Percentiles rank a stretch among this genome's conserved stretches.
These are phyloP conservation scores for Peronospora farinosa DNA, from an alignment of 352 stramenopile genomes.

Conservation along the genomic window DNA sequence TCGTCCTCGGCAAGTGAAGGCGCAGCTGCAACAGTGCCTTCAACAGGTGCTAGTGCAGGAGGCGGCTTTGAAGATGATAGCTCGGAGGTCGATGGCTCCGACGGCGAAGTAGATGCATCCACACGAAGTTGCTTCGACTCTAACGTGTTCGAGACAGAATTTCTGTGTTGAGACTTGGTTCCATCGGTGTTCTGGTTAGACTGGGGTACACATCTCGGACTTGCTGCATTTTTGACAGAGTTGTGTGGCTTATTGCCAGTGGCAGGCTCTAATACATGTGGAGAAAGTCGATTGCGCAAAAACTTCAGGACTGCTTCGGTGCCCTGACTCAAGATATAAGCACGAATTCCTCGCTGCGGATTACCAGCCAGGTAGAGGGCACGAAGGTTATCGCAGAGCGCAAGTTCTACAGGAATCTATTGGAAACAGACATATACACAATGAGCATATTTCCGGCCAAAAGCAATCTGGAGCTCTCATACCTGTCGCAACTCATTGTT, in stretches of 20 bases:
- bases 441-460: not conserved
- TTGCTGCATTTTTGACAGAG: slow-evolving; percentile 11
- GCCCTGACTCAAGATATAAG: slow-evolving; percentile 58
- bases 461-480: slow-evolving; percentile 3
- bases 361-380: slow-evolving; percentile 64
- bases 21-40: not conserved
- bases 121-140: slow-evolving; percentile 32
- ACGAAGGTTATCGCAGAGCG: slow-evolving; percentile 48
- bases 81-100: slow-evolving; percentile 6
- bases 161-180: slow-evolving; percentile 4
- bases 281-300: slow-evolving; percentile 51
- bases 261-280: slow-evolving; percentile 18
- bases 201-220: slow-evolving; percentile 12
- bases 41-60: slow-evolving; percentile 1
- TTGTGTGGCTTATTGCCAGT: slow-evolving; percentile 10
- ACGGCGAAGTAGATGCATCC: slow-evolving; percentile 19
- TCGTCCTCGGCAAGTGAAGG: slow-evolving; percentile 17
- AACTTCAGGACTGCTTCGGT: slow-evolving; percentile 71
- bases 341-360: slow-evolving; percentile 63
- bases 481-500: slow-evolving; percentile 81
- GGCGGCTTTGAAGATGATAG: slow-evolving; percentile 7
- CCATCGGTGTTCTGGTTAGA: slow-evolving; percentile 16
- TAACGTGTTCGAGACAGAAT: slow-evolving; percentile 10
- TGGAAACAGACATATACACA: not conserved
- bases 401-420: slow-evolving; percentile 65